These are phyloP conservation scores for Datisca glomerata DNA, from an alignment of 306 rosid species.

Conservation along the genomic window DNA sequence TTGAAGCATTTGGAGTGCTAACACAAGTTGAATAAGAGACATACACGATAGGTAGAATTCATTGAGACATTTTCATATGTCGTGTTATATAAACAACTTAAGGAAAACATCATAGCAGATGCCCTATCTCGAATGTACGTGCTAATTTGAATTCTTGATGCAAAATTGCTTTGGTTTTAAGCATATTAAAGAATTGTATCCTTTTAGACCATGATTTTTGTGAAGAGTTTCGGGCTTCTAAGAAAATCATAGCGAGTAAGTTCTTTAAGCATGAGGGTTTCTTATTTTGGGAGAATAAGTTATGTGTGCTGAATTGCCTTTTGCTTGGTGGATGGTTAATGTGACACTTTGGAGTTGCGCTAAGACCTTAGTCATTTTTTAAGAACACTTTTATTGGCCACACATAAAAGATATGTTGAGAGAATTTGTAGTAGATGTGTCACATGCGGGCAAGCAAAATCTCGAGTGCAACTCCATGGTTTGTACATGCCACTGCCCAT, in stretches of 20 bases:
- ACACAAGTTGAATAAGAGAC: background rate
- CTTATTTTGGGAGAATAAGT: background rate
- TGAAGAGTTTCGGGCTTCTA: background rate
- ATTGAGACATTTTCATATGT: too few relatives aligned
- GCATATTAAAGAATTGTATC: too few relatives aligned
- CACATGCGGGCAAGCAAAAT: background rate
- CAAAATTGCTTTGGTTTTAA: too few relatives aligned
- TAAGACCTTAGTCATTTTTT: background rate
- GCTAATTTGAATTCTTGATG: background rate
- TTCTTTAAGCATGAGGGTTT: background rate
- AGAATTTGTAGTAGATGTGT: background rate
- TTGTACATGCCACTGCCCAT: background rate
- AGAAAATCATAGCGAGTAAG: background rate
- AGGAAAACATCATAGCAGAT: background rate
- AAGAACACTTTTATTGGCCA: too few relatives aligned
- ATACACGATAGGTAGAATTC: background rate
- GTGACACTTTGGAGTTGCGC: background rate
- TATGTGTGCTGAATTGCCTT: background rate
- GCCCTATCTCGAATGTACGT: background rate
- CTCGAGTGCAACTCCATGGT: background rate
- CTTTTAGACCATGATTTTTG: slow-evolving; percentile 1
- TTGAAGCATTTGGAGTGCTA: too few relatives aligned
- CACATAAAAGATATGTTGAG: background rate
- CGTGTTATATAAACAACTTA: background rate
- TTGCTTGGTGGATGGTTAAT: background rate